Base-by-base conservation (phyloP, 306 rosid species). In the Cajanus cajan region DNA sequence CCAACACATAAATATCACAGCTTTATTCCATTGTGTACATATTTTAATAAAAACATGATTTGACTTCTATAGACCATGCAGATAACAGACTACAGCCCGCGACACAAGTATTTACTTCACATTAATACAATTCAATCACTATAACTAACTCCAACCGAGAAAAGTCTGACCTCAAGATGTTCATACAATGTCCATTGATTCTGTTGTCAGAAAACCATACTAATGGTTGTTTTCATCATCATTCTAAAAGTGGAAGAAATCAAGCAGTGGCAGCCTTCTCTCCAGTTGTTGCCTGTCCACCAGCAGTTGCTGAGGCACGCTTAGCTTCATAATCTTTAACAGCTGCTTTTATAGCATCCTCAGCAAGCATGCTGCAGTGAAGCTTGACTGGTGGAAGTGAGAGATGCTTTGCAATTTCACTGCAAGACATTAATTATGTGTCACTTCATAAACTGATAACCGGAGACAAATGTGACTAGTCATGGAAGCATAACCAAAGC, bases 311-410 rank as follows among this genome's bases (percentile, higher is more conserved):
- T 4, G 90, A 79, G 51, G 82, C 71, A 39, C 83, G 91, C 79
- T 88, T 96, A 9, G 89, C 61, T 78, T 89, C 93, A 50, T 93
- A 96, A 77, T 96, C 98, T 87, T 96, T 93, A 63, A 96, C 91
- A 47, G 99, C 99, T 47, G 99, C 98, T 86, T 96, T 96, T 75
- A 96, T 96, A 4, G 99, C 99, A 80, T 96, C 99, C 89, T 96
- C 99, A 13, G 99, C 99, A 44, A 96, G 98, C 99, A 96, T 96
- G 88, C 98, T 96, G 88, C 99, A 93, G 83, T 96, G 99, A 74
- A 96, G 88, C 91, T 96, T 96, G 15, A 96, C 99, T 0, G 99
- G 99, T 33, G 99, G 99, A 45, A 96, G 99, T 3, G 97, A 90
- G 4, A 96, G 98, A 83, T 93, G 98, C 82, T 96, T 93, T 15